Evolutionary conservation across 768 basidiomycete genomes (phyloP), one percentile per base, ranked within the genome.

Genomic region (Glaciozyma antarctica): DNA sequence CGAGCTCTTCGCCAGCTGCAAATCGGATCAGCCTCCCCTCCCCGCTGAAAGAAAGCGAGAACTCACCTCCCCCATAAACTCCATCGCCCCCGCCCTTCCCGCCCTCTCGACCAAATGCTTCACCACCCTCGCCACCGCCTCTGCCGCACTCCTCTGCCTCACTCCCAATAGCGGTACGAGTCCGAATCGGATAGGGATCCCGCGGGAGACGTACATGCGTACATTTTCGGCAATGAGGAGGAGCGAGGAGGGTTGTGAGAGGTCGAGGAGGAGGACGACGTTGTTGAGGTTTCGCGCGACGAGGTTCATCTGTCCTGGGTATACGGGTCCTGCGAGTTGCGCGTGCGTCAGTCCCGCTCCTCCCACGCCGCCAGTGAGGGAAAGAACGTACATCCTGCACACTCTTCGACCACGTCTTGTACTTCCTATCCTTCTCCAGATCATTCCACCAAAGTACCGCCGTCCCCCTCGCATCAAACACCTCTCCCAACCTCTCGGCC

Each of bases 371-470:
- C 32, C 32, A 24, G 38, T 34, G 30, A 38, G 55, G 73, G 66
- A 59, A 70, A 67, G 6, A 8, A 19, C 57, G 41, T 10, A 58
- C 57, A 22, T 60, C 64, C 44, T 67, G 64, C 15, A 77, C 59
- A 9, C 41, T 47, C 10, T 43, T 48, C 8, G 64, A 66, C 70
- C 72, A 75, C 1, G 47, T 58, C 54, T 73, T 79, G 65, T 78
- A 90, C 80, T 84, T 80, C 48, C 77, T 79, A 76, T 98, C 95
- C 68, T 83, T 87, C 78, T 89, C 86, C 24, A 98, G 77, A 73
- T 99, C 86, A 75, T 98, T 99, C 86, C 87, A 88, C 84, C 88
- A 98, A 1, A 85, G 74, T 47, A 93, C 81, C 5, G 87, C 80
- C 16, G 78, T 80, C 0, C 86, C 90, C 2, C 88, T 90, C 1